Evolutionary conservation across 2,329 filamentous ascomycete species (phyloP).

Genomic region (Ploettnerulaceae sp.): DNA sequence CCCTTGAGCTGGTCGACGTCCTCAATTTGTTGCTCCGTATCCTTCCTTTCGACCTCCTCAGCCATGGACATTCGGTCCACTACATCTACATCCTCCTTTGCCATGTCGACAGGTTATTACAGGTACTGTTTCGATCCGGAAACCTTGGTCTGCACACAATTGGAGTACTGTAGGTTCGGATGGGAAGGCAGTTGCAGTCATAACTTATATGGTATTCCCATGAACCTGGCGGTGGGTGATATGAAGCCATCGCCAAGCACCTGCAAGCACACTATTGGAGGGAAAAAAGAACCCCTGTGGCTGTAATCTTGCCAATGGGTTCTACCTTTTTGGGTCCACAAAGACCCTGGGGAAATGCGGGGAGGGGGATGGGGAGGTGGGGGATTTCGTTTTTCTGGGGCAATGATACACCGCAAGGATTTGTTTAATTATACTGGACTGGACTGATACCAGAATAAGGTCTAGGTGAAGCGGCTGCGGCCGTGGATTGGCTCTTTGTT

Average conservation of each 20-base stretch:
- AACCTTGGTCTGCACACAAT: too few species aligned
- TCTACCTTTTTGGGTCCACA: neutral
- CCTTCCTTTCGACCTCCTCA: neutral
- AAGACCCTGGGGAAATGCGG: neutral
- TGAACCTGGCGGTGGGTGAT: neutral
- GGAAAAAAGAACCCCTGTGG: constrained; percentile 4
- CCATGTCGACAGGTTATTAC: neutral
- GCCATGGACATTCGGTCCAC: neutral
- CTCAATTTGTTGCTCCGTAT: constrained; percentile 5
- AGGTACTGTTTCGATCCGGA: too few species aligned
- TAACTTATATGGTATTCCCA: constrained; percentile 3
- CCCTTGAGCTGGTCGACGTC: constrained; percentile 1
- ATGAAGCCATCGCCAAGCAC: neutral
- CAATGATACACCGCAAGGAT: constrained; percentile 1
- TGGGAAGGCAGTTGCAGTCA: too few species aligned
- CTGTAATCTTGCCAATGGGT: neutral
- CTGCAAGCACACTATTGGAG: constrained; percentile 2
- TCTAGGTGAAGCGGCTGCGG: too few species aligned
- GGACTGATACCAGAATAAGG: too few species aligned
- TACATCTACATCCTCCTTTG: neutral
- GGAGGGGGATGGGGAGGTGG: too few species aligned
- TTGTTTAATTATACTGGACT: neutral
- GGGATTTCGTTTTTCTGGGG: constrained; percentile 7
- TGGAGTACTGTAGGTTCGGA: too few species aligned
- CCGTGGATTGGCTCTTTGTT: too few species aligned